Conservation (phyloP, 225 moss, liverwort and hornwort species). For the Pseudoscleropodium purum region DNA sequence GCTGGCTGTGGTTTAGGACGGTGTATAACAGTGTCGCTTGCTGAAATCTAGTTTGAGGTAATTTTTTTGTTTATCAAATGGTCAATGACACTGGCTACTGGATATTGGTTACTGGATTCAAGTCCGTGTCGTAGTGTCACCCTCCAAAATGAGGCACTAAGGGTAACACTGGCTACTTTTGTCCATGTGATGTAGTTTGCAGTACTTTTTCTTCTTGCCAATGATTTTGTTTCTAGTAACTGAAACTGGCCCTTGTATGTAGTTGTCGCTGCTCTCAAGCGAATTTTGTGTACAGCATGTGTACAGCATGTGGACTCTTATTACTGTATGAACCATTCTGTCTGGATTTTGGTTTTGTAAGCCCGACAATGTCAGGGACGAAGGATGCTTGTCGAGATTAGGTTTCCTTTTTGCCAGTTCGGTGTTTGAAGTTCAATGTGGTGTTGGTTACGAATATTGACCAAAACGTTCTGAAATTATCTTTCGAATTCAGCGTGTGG, state of each 20-base stretch:
- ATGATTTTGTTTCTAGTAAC: not conserved
- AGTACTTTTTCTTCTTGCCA: not conserved
- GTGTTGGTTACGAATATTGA: no score
- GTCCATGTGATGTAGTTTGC: not conserved
- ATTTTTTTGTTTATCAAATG: not conserved
- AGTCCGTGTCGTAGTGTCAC: not conserved
- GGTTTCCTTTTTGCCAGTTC: not conserved
- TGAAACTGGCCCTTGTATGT: not conserved
- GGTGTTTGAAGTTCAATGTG: no score
- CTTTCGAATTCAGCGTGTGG: not conserved
- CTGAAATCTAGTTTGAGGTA: not conserved
- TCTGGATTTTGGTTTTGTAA: not conserved
- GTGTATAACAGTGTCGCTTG: not conserved
- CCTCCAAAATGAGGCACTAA: not conserved
- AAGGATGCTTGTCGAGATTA: rapidly evolving
- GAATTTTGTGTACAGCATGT: not conserved
- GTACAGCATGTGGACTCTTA: no score
- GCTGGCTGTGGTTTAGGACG: not conserved
- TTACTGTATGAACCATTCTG: no score
- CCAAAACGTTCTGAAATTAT: rapidly evolving
- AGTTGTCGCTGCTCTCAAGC: no score
- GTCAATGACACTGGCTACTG: not conserved
- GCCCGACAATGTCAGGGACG: no score
- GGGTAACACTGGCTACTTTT: not conserved
- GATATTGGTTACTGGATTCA: not conserved